Percentiles rank a stretch among this genome's conserved stretches.
phyloP scores from a whole-genome alignment of 768 basidiomycete species.

The Termitomyces sp. region DNA sequence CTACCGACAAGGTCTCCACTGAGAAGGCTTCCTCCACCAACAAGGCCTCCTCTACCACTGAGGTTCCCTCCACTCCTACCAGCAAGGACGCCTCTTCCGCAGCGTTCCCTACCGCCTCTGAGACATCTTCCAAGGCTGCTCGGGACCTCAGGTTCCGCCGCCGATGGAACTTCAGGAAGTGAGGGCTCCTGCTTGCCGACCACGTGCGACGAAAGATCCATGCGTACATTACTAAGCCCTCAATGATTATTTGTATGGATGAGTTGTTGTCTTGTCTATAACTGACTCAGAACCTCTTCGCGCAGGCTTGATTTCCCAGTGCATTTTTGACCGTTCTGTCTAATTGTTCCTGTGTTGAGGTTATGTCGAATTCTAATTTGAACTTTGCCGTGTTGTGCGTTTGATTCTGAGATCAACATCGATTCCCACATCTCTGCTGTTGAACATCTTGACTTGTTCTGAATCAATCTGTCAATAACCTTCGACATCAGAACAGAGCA shows the following conservation, averaged over 20 bases:
- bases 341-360: slow-evolving; percentile 1
- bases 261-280: not conserved
- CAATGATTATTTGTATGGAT: not conserved
- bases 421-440: not conserved
- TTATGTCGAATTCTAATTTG: slow-evolving; percentile 9
- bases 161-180: not conserved
- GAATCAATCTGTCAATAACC: not conserved
- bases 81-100: too few relatives aligned
- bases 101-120: not conserved
- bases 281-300: not conserved
- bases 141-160: not conserved
- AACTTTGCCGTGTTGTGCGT: not conserved
- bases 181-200: not conserved
- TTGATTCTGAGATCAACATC: not conserved
- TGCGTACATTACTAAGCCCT: not conserved
- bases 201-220: not conserved
- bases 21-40: not conserved
- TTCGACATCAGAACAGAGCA: not conserved
- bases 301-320: slow-evolving; percentile 7
- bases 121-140: not conserved
- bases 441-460: not conserved
- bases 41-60: too few relatives aligned
- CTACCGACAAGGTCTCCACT: slow-evolving; percentile 1
- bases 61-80: too few relatives aligned
- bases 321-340: not conserved